Conservation (phyloP, 495 filamentous ascomycete species). For the Bathelium albidoporum region DNA sequence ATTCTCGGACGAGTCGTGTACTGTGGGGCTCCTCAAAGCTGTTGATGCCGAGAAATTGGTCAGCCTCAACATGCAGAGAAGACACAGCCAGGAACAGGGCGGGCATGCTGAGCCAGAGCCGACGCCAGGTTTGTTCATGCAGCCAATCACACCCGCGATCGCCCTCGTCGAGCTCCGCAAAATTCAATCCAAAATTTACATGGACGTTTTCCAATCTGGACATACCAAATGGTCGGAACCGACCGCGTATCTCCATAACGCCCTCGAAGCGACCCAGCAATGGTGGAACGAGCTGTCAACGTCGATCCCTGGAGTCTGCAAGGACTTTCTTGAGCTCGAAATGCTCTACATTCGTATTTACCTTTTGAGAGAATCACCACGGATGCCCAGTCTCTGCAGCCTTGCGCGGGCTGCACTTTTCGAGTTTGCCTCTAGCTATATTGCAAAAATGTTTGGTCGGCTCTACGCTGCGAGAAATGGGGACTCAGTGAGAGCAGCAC, state of each 20-base stretch:
- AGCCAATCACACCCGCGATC: conserved; percentile 24
- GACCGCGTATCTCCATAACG: conserved; percentile 29
- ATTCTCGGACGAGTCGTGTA: conserved; percentile 60
- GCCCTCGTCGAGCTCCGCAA: conserved; percentile 67
- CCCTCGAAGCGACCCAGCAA: conserved; percentile 17
- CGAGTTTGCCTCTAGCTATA: conserved; percentile 67
- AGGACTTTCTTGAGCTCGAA: conserved; percentile 68
- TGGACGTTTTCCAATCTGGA: conserved; percentile 64
- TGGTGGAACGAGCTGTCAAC: conserved; percentile 46
- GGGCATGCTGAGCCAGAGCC: background rate
- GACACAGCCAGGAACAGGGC: background rate
- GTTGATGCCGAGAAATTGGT: background rate
- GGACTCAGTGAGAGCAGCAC: conserved; percentile 35
- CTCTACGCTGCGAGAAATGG: conserved; percentile 38
- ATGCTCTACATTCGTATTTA: conserved; percentile 76
- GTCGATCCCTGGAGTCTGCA: conserved; percentile 47
- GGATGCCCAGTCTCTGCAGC: conserved; percentile 50
- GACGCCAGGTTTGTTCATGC: background rate
- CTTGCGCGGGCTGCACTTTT: conserved; percentile 70
- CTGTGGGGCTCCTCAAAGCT: background rate
- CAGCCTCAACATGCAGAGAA: conserved; percentile 18
- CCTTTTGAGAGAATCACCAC: conserved; percentile 63
- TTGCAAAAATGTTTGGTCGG: conserved; percentile 44
- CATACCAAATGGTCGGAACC: conserved; percentile 39
- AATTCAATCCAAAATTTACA: conserved; percentile 73